Percentiles rank a stretch among this genome's conserved stretches.
Conservation (phyloP, 176 grass and related monocot genomes). For the Melocanna baccifera region DNA sequence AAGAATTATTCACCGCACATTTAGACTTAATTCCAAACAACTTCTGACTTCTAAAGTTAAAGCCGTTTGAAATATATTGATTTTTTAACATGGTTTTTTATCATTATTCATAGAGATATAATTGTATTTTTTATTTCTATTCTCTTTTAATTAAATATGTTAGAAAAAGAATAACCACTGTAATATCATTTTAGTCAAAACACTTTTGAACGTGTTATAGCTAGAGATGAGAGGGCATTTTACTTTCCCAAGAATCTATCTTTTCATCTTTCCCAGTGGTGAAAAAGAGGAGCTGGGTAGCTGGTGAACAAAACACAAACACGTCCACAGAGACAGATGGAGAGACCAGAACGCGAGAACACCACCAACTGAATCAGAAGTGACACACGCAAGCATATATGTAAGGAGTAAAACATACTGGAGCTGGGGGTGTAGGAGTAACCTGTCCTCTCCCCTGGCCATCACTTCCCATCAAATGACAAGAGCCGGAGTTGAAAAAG, state of each 20-base stretch:
- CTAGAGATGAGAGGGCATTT: background rate
- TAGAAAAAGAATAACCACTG: no score
- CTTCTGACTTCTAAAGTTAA: no score
- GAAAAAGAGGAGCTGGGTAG: background rate
- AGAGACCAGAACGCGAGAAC: background rate
- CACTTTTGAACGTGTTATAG: no score
- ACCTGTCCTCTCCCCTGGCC: background rate
- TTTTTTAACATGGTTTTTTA: no score
- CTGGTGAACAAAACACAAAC: background rate
- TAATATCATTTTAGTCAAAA: no score
- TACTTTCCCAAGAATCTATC: constrained; percentile 27
- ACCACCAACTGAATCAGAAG: background rate
- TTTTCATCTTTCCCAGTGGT: background rate
- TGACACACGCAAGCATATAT: background rate
- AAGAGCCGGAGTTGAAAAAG: background rate
- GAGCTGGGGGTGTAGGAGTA: background rate
- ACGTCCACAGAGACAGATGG: background rate
- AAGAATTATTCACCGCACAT: background rate
- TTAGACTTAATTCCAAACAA: background rate
- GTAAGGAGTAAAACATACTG: background rate
- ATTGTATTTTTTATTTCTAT: no score
- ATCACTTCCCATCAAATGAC: background rate
- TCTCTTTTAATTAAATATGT: no score
- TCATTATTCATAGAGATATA: no score
- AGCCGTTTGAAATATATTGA: no score